Conservation (phyloP, 352 stramenopile species). For the Stramenopiles sp. region DNA sequence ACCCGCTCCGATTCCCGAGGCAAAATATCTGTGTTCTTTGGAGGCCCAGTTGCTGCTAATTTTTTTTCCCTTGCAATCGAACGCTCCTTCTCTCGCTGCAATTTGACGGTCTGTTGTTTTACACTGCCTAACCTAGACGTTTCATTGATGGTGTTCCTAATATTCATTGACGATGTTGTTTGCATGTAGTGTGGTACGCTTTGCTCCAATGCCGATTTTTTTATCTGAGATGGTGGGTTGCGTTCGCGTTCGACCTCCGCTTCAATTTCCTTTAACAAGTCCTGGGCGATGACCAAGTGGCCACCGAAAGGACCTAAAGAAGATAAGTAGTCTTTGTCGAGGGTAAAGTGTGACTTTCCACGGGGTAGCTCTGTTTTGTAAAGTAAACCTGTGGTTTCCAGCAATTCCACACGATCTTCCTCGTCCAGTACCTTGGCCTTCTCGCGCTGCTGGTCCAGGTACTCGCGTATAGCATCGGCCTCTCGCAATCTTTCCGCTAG, state of each 20-base stretch:
- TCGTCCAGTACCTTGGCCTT: constrained; percentile 9
- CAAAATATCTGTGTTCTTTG: not conserved
- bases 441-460: constrained; percentile 8
- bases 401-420: constrained; percentile 4
- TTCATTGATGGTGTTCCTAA: too few relatives aligned
- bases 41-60: constrained; percentile 14
- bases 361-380: constrained; percentile 20
- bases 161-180: too few relatives aligned
- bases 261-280: constrained; percentile 20
- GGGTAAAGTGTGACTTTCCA: not conserved
- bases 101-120: not conserved
- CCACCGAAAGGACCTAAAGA: constrained; percentile 15
- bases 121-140: not conserved
- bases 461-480: constrained; percentile 11
- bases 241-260: constrained; percentile 8
- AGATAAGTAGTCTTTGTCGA: constrained; percentile 11
- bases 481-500: constrained; percentile 12
- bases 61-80: not conserved
- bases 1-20: not conserved
- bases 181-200: too few relatives aligned
- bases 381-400: constrained; percentile 21
- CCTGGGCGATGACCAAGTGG: constrained; percentile 17
- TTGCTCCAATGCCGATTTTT: too few relatives aligned
- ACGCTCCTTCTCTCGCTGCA: not conserved
- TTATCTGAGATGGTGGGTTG: too few relatives aligned